Conservation (phyloP, 2,329 filamentous ascomycete genomes). For the Tolypocladium capitatum region DNA sequence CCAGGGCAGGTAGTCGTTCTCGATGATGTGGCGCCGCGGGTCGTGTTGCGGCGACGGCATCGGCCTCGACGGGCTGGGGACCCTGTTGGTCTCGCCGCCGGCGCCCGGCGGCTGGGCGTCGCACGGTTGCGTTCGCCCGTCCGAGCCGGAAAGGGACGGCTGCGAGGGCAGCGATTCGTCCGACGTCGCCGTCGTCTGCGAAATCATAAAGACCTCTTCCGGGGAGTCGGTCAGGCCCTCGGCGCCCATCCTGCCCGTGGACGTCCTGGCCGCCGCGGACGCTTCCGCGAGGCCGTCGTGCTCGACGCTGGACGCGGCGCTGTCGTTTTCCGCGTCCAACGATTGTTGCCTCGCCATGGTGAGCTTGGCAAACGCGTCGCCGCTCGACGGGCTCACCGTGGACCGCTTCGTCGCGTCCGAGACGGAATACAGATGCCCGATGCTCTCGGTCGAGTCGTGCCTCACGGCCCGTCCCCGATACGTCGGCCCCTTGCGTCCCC, state of each 20-base stretch:
- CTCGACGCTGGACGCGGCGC: conserved; percentile 20
- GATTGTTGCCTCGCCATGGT: conserved; percentile 15
- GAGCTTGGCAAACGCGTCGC: conserved; percentile 13
- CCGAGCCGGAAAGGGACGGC: conserved; percentile 15
- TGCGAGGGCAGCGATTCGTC: conserved; percentile 21
- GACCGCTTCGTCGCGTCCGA: conserved; percentile 30
- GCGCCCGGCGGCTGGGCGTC: conserved; percentile 4
- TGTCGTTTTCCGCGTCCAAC: conserved; percentile 14
- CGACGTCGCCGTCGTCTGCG: conserved; percentile 29
- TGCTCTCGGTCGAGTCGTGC: conserved; percentile 46
- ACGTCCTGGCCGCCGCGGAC: conserved; percentile 2
- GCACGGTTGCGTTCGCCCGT: conserved; percentile 5
- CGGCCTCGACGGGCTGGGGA: conserved; percentile 14
- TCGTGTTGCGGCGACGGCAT: conserved; percentile 21
- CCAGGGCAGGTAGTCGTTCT: conserved; percentile 48
- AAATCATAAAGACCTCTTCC: conserved; percentile 30
- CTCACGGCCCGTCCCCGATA: conserved; percentile 19
- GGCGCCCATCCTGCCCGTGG: conserved; percentile 2
- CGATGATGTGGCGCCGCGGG: conserved; percentile 30
- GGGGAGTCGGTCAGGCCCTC: conserved; percentile 15
- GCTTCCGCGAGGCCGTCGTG: conserved; percentile 24
- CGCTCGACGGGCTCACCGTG: conserved; percentile 3
- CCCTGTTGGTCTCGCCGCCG: conserved; percentile 6
- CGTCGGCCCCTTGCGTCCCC: conserved; percentile 17
- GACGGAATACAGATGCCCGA: conserved; percentile 44